Conservation (phyloP, 1,284 basidiomycete genomes). For the Grifola frondosa region DNA sequence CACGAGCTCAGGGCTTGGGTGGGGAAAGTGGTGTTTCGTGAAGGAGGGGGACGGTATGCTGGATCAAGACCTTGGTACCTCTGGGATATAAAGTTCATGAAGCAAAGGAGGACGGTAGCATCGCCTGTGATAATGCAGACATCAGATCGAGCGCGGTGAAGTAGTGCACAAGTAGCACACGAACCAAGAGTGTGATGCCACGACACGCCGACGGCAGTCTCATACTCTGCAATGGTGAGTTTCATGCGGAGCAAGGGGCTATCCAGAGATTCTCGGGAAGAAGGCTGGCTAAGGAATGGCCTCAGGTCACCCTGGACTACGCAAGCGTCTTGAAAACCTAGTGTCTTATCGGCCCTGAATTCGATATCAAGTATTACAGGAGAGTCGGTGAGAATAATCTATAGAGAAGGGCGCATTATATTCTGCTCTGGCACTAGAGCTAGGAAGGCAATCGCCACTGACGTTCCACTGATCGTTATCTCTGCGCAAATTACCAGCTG, state of each 20-base stretch:
- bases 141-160: not conserved
- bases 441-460: conserved; percentile 1
- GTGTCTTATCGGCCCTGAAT: not conserved
- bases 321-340: conserved; percentile 19
- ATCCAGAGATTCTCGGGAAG: conserved; percentile 13
- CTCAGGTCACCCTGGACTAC: conserved; percentile 30
- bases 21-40: conserved; percentile 8
- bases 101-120: conserved; percentile 24
- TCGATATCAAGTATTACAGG: conserved; percentile 10
- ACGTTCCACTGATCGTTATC: conserved; percentile 29
- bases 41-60: conserved; percentile 3
- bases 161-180: not conserved
- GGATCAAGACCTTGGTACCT: conserved; percentile 7
- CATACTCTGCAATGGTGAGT: conserved; percentile 21
- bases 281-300: conserved; percentile 14
- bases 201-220: conserved; percentile 32
- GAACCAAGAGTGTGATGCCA: conserved; percentile 36
- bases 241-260: conserved; percentile 30
- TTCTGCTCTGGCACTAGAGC: no score
- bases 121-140: conserved; percentile 29
- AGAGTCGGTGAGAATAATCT: conserved; percentile 9
- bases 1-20: conserved; percentile 1
- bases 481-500: conserved; percentile 23
- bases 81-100: conserved; percentile 25
- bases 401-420: not conserved